A percentile compares a stretch with the other conserved stretches of the same genome.
Evolutionary conservation across 495 filamentous ascomycete species (phyloP).

Genomic region (Xylaria venustula): DNA sequence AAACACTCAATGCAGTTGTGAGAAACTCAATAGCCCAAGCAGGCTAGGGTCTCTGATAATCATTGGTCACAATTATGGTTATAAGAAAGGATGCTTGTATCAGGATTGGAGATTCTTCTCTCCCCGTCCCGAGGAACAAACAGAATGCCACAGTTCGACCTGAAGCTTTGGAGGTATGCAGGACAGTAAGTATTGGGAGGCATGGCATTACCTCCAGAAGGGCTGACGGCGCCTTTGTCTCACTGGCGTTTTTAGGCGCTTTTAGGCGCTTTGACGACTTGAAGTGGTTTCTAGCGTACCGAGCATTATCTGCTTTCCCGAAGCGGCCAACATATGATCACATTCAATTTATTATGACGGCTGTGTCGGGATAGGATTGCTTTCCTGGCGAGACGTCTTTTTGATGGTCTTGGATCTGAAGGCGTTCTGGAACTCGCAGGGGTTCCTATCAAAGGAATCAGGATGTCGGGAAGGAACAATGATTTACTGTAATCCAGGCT

Average conservation of each 20-base stretch:
- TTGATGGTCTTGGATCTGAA: not conserved
- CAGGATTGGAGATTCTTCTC: not conserved
- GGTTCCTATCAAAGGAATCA: not conserved
- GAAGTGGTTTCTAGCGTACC: not conserved
- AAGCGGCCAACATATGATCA: not conserved
- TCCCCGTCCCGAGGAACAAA: not conserved
- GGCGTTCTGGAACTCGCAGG: not conserved
- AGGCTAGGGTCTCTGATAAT: not conserved
- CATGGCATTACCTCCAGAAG: not conserved
- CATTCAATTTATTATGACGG: not conserved
- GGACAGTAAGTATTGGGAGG: not conserved
- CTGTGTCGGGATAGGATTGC: not conserved
- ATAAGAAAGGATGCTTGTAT: not conserved
- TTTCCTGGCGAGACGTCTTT: not conserved
- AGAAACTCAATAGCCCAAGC: not conserved
- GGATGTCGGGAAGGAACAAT: not conserved
- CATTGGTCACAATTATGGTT: not conserved
- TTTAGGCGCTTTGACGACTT: not conserved
- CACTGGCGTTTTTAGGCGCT: conserved; percentile 2
- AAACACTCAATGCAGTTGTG: not conserved
- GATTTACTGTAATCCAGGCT: not conserved
- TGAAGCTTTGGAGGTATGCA: not conserved
- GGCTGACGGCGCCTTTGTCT: conserved; percentile 1
- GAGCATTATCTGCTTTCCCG: not conserved
- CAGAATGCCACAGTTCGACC: not conserved